phyloP scores from a whole-genome alignment of 495 filamentous ascomycete genomes.

The Penicillium lividum region DNA sequence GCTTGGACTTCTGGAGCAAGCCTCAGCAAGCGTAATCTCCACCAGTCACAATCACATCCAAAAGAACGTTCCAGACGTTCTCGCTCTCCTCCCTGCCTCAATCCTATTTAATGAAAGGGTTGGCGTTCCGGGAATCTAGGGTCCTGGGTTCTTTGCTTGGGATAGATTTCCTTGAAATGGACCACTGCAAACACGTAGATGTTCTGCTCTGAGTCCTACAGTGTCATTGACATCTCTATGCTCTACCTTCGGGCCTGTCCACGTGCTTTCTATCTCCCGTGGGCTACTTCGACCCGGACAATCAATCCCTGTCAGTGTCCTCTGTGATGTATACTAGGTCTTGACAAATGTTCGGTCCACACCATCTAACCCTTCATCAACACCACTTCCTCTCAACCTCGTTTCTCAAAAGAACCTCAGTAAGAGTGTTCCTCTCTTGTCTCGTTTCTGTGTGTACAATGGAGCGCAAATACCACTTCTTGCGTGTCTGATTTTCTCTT shows the following conservation, averaged over 20 bases:
- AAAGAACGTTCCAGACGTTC: not conserved
- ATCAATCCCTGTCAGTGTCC: conserved; percentile 1
- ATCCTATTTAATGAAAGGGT: not conserved
- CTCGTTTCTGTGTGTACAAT: conserved; percentile 43
- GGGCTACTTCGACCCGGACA: not conserved
- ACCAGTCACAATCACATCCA: not conserved
- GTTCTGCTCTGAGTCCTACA: not conserved
- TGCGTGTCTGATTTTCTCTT: conserved; percentile 28
- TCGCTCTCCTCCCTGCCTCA: not conserved
- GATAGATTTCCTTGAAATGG: not conserved
- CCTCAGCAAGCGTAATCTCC: conserved; percentile 29
- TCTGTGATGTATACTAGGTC: conserved; percentile 4
- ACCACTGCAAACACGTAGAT: not conserved
- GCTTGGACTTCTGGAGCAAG: conserved; percentile 94
- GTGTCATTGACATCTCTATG: not conserved
- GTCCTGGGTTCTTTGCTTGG: not conserved
- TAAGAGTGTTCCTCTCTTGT: conserved; percentile 13
- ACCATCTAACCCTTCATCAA: not conserved
- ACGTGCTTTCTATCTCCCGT: not conserved
- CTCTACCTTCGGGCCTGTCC: not conserved
- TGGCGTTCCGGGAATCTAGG: not conserved
- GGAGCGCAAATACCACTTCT: conserved; percentile 52
- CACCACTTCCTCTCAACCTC: conserved; percentile 6
- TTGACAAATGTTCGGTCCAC: not conserved
- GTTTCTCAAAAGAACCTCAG: conserved; percentile 8